Evolutionary conservation across 352 stramenopile species (phyloP), one percentile per base, ranked within the genome.

Genomic region (Pythium vanterpoolii): DNA sequence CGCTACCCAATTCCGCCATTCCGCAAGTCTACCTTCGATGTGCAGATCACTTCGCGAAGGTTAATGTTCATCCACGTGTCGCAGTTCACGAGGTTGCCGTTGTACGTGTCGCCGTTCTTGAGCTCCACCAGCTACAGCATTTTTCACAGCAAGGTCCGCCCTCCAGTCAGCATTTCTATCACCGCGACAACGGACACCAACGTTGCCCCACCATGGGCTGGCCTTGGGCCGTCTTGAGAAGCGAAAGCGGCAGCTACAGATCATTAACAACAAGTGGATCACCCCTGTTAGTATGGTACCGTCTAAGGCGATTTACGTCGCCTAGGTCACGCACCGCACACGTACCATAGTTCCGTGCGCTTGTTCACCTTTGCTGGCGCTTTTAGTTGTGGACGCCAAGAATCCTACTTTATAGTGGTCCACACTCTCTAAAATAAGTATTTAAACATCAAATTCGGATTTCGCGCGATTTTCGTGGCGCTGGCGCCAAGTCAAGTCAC

Each of bases 31-130:
- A 96, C 89, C 72, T 95, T 95, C 31, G 92, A 98, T 19, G 97
- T 99, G 64, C 96, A 98, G 72, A 99, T 99, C n/a, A 99, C 96
- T 69, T 99, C 96, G 16, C 87, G 83, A 30, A 99, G 74, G 68
- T 99, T 99, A 62, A 99, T 93, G 73, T 99, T 99, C 97, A 99
- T 99, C 87, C 93, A 99, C 13, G 92, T 96, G 73, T 99, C 97
- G 54, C 96, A 98, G 68, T 95, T 98, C 26, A 98, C 90, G 38
- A 99, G 81, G 50, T 96, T 87, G 26, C 97, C 97, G 69, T 99
- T 99, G 89, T 99, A 99, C 48, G 93, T 98, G 61, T 99, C 96
- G 46, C 97, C 97, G 64, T 98, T 98, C 82, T 99, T 99, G 19
- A 99, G 86, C 86, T 99, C 97, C 45, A 99, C 93, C 47, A 99